A percentile compares a stretch with the other conserved stretches of the same genome.
Evolutionary conservation across 306 rosid genomes (phyloP).

Genomic region (Cucumis hystrix): DNA sequence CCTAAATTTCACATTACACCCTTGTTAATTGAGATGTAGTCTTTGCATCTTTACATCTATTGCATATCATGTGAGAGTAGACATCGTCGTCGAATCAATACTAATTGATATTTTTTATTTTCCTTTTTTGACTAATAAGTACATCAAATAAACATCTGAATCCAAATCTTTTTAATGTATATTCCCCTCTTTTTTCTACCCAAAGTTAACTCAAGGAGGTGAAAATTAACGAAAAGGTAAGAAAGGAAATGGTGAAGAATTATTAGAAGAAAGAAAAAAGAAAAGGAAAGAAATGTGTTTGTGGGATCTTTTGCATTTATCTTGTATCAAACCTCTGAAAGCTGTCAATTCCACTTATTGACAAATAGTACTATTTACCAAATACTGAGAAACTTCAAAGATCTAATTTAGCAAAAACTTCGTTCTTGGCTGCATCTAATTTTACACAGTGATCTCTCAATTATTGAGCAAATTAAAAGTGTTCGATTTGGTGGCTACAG

Average conservation of each 20-base stretch:
- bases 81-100: background rate
- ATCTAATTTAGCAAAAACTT: background rate
- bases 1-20: background rate
- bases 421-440: slow-evolving; percentile 2
- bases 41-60: background rate
- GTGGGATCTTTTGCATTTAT: background rate
- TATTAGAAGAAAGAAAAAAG: background rate
- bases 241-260: background rate
- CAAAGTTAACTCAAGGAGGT: background rate
- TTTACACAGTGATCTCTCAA: background rate
- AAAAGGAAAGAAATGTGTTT: background rate
- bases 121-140: background rate
- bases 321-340: background rate
- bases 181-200: background rate
- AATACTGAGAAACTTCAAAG: background rate
- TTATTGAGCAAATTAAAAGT: background rate
- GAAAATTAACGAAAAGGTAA: background rate
- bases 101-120: background rate
- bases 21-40: background rate
- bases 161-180: background rate
- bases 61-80: background rate
- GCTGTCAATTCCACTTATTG: background rate
- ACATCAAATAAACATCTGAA: background rate
- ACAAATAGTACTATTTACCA: background rate
- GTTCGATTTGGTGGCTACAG: background rate